phyloP scores from a whole-genome alignment of 148 eudicot species.

The Pouteria glomerata region DNA sequence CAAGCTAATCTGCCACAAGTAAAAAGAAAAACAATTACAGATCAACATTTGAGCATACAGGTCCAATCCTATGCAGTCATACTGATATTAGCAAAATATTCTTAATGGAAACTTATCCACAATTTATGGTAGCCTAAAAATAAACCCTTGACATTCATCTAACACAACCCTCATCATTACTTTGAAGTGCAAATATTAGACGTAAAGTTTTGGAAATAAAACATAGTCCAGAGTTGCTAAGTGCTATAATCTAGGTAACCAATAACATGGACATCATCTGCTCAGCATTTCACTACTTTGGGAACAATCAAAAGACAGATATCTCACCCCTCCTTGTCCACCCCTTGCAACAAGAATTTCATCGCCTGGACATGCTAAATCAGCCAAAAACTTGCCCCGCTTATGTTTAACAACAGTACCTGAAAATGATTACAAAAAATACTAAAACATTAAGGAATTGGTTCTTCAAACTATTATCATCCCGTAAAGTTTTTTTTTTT shows the following conservation, averaged over 20 bases:
- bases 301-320: slow-evolving; percentile 5
- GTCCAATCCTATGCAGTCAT: not conserved
- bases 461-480: not conserved
- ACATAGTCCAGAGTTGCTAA: not conserved
- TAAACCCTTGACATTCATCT: not conserved
- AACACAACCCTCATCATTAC: not conserved
- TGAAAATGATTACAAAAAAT: slow-evolving; percentile 21
- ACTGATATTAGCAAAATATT: not conserved
- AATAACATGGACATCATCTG: not conserved
- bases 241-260: not conserved
- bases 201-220: not conserved
- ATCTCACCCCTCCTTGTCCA: slow-evolving; percentile 96
- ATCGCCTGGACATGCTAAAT: slow-evolving; percentile 76
- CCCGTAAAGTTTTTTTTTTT: not conserved
- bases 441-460: not conserved
- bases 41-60: slow-evolving; percentile 6
- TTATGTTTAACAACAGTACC: slow-evolving; percentile 93
- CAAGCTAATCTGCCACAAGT: slow-evolving; percentile 73
- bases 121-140: not conserved
- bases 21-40: slow-evolving; percentile 11
- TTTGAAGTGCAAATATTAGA: not conserved
- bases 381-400: slow-evolving; percentile 87
- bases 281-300: slow-evolving; percentile 3
- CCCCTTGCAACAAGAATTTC: slow-evolving; percentile 98
- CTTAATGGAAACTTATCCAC: not conserved